Conservation (phyloP, 2,329 filamentous ascomycete species). For the Hypomyces rosellus region DNA sequence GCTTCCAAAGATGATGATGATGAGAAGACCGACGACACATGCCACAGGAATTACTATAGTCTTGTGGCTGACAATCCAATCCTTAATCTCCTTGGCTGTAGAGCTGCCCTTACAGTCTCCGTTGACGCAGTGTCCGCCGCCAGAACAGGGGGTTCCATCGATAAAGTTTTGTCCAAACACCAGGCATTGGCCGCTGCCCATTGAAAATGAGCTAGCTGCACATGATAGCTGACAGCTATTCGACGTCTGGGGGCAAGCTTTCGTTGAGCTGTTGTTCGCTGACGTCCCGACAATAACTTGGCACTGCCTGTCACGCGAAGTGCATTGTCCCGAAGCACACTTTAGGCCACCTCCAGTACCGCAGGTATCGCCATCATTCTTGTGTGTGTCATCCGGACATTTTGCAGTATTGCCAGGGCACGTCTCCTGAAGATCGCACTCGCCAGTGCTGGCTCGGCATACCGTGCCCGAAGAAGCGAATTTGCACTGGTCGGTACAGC, state of each 20-base stretch:
- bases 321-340: slow-evolving; percentile 92
- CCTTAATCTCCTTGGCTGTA: slow-evolving; percentile 61
- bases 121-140: slow-evolving; percentile 71
- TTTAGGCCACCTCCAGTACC: slow-evolving; percentile 61
- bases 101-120: slow-evolving; percentile 70
- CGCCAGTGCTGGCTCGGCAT: slow-evolving; percentile 72
- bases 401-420: slow-evolving; percentile 66
- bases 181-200: slow-evolving; percentile 50
- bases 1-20: slow-evolving; percentile 61
- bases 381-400: slow-evolving; percentile 68
- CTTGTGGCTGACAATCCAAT: slow-evolving; percentile 73
- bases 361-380: slow-evolving; percentile 65
- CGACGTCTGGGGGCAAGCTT: slow-evolving; percentile 55
- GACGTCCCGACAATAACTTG: slow-evolving; percentile 72
- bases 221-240: slow-evolving; percentile 70
- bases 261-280: slow-evolving; percentile 68
- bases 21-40: slow-evolving; percentile 62
- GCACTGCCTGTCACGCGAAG: slow-evolving; percentile 85
- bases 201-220: slow-evolving; percentile 36
- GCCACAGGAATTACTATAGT: slow-evolving; percentile 76
- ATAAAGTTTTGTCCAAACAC: slow-evolving; percentile 85
- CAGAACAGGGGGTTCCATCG: slow-evolving; percentile 80
- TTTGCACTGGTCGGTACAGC: slow-evolving; percentile 62
- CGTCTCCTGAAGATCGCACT: slow-evolving; percentile 78
- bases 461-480: slow-evolving; percentile 62